Percentiles rank a stretch among this genome's conserved stretches.
These are phyloP conservation scores for Sarocladium brachiariae DNA, from an alignment of 2,329 filamentous ascomycete genomes.

Conservation along the genomic window DNA sequence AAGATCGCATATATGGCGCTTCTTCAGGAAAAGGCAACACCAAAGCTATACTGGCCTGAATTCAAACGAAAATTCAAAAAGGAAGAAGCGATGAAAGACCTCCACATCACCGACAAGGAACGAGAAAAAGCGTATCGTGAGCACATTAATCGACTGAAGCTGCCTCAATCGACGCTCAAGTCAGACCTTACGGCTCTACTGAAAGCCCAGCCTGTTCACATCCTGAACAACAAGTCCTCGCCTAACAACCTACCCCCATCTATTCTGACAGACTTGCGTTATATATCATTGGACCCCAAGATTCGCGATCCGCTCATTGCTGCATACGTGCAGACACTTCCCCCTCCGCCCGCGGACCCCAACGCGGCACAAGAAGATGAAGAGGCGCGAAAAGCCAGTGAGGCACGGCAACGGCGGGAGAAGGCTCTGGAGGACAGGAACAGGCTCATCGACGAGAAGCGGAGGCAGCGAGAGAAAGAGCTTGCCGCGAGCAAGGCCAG, in stretches of 20 bases:
- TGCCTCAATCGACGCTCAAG: constrained; percentile 59
- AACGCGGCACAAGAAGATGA: constrained; percentile 41
- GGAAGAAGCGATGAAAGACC: constrained; percentile 72
- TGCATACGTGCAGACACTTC: constrained; percentile 58
- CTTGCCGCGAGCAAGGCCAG: constrained; percentile 54
- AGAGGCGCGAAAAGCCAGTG: constrained; percentile 38
- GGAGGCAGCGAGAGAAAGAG: constrained; percentile 50
- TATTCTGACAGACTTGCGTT: constrained; percentile 61
- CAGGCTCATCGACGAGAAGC: constrained; percentile 55
- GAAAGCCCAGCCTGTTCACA: constrained; percentile 48
- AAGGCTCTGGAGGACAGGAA: constrained; percentile 61
- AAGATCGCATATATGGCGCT: constrained; percentile 75
- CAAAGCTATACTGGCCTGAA: constrained; percentile 95
- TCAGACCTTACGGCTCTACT: constrained; percentile 62
- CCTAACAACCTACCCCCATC: constrained; percentile 52
- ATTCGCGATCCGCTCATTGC: constrained; percentile 59
- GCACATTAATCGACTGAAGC: constrained; percentile 59
- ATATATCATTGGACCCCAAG: constrained; percentile 56
- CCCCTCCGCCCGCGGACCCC: constrained; percentile 43
- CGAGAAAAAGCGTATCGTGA: constrained; percentile 76
- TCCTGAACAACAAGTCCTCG: constrained; percentile 54
- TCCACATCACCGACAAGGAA: constrained; percentile 65
- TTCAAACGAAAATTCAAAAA: constrained; percentile 88
- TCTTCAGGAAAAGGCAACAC: constrained; percentile 72
- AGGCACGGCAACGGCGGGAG: constrained; percentile 53